These are phyloP conservation scores for Leccinellum rugosiceps DNA, from an alignment of 768 basidiomycete species.

Conservation along the genomic window DNA sequence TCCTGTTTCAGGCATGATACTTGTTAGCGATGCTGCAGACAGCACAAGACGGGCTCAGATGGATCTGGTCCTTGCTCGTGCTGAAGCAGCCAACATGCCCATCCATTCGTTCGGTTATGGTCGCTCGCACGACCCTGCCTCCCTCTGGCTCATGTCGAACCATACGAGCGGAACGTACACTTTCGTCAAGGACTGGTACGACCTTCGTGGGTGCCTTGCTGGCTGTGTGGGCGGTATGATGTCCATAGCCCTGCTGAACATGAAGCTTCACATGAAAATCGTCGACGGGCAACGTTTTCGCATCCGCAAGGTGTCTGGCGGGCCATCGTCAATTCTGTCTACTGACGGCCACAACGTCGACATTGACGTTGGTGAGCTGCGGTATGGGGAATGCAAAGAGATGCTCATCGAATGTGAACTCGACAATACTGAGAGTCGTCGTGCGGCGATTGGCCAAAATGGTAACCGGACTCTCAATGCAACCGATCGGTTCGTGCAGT, in stretches of 20 bases:
- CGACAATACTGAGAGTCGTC: slow-evolving; percentile 60
- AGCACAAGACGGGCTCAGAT: slow-evolving; percentile 93
- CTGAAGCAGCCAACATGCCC: slow-evolving; percentile 94
- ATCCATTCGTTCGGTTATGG: slow-evolving; percentile 98
- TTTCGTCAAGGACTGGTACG: slow-evolving; percentile 97
- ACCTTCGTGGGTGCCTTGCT: slow-evolving; percentile 86
- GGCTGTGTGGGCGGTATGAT: slow-evolving; percentile 97
- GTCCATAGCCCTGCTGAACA: slow-evolving; percentile 87
- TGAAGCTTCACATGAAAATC: slow-evolving; percentile 94
- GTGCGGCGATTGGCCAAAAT: slow-evolving; percentile 8
- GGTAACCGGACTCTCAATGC: slow-evolving; percentile 54
- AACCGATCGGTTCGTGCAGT: slow-evolving; percentile 85
- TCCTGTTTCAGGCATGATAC: slow-evolving; percentile 84
- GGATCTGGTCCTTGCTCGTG: slow-evolving; percentile 95
- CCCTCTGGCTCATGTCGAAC: slow-evolving; percentile 98
- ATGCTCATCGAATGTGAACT: slow-evolving; percentile 93
- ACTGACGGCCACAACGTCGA: slow-evolving; percentile 95
- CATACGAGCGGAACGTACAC: slow-evolving; percentile 97
- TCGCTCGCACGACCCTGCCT: slow-evolving; percentile 94
- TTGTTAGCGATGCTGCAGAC: slow-evolving; percentile 91
- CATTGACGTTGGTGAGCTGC: slow-evolving; percentile 89
- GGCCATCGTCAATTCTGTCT: slow-evolving; percentile 79
- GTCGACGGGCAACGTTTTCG: slow-evolving; percentile 88
- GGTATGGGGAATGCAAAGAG: slow-evolving; percentile 97
- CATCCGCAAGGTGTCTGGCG: slow-evolving; percentile 92